Evolutionary conservation across 2,329 filamentous ascomycete genomes (phyloP), one percentile per base, ranked within the genome.

Genomic region (Claviceps purpurea): DNA sequence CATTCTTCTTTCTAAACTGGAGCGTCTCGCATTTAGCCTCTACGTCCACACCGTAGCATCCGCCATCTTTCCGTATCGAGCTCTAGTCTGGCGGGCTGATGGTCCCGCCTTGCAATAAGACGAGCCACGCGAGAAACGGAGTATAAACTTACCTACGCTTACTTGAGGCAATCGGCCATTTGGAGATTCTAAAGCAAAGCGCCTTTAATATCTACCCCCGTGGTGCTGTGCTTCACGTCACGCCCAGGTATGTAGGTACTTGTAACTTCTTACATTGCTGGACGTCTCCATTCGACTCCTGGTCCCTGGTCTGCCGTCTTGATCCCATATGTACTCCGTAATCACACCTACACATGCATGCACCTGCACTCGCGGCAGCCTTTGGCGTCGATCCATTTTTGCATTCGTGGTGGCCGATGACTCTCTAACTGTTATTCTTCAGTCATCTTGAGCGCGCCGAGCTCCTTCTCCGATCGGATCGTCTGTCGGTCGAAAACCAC

Each of bases 271-370:
- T 10, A 11, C 26, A 30, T 30, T 30, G 26, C 26, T 30, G 8
- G 26, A 30, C 26, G 26, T 30, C 8, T 30, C 3, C 26, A 30
- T 43, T 47, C 3, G 14, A 45, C 43, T 24, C 43, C 24, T 45
- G 14, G 50, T 40, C 50, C 50, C 38, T 50, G 37, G 43, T 18
- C 41, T 42, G 51, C 43, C 48, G 41, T 46, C 40, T 20, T 49
- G 34, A 24, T 47, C 42, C 26, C 26, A 30, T 30, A 30, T 30
- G 26, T 8, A 30, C 26, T 30, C 26, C 43, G 22, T 22, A 46
- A 46, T 50, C 38, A 16, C 40, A 16, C 34, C 11, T 49, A 22
- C 48, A 37, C 38, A 26, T 30, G 26, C 26, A 11, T 30, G 26
- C 8, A 11, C 26, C 26, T 30, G 26, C 2, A 30, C 22, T 42